Evolutionary conservation across 2,329 filamentous ascomycete species (phyloP).

Genomic region (Claviceps pazoutovae): DNA sequence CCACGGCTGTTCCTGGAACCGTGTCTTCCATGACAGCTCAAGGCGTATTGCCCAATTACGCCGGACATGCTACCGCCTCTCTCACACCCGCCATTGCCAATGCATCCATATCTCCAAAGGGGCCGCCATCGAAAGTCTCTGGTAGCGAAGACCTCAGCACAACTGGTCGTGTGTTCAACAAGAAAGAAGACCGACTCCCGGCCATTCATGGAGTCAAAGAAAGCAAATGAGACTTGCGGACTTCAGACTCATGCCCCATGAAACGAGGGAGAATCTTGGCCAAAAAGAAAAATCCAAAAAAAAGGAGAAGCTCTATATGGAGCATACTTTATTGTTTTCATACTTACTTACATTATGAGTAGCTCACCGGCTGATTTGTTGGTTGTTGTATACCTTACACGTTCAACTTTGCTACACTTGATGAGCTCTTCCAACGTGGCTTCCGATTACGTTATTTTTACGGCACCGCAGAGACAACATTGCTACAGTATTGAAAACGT

Average conservation of each 20-base stretch:
- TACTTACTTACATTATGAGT: slow-evolving; percentile 19
- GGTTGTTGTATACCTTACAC: slow-evolving; percentile 10
- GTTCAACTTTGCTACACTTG: slow-evolving; percentile 10
- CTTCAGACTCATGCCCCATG: not conserved
- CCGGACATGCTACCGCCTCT: slow-evolving; percentile 37
- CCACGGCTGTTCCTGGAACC: slow-evolving; percentile 29
- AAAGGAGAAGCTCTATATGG: slow-evolving; percentile 11
- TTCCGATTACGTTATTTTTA: slow-evolving; percentile 1
- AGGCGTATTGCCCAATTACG: slow-evolving; percentile 39
- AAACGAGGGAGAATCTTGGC: not conserved
- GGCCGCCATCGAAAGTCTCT: slow-evolving; percentile 14
- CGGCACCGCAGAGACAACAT: not conserved
- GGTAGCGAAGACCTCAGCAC: slow-evolving; percentile 11
- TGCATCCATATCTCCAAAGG: slow-evolving; percentile 19
- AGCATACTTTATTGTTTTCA: slow-evolving; percentile 20
- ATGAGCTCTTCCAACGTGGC: slow-evolving; percentile 6
- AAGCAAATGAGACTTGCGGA: slow-evolving; percentile 1
- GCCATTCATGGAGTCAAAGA: slow-evolving; percentile 8
- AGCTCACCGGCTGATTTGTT: slow-evolving; percentile 9
- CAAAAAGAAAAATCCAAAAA: slow-evolving; percentile 3
- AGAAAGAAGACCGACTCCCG: slow-evolving; percentile 32
- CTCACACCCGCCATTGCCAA: slow-evolving; percentile 31
- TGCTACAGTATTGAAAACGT: not conserved
- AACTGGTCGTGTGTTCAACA: slow-evolving; percentile 15
- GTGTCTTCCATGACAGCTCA: slow-evolving; percentile 40